Base-by-base conservation (phyloP, 2,329 filamentous ascomycete species). In the Colletotrichum trifolii region DNA sequence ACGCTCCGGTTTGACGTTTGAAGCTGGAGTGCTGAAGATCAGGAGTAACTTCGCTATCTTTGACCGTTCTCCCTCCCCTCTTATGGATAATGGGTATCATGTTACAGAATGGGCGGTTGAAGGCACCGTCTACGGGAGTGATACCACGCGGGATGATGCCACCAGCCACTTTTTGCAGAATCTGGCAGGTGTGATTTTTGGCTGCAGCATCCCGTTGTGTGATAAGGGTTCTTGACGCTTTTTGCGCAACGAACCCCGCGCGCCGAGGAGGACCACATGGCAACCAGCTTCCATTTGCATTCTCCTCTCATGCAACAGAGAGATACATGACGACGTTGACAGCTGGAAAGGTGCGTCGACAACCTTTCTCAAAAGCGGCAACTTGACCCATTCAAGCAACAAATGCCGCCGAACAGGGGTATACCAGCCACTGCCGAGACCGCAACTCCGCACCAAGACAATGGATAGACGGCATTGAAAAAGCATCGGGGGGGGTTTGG, bases 181-280 rank as follows among this genome's bases (percentile, higher is more conserved):
- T 34, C 2, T n/a, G 63, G 63, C 63, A 66, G 63, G 63, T 66
- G 63, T 62, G 52, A 66, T 66, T 49, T 54, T 52, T 39, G 40
- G 52, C 58, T 66, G 52, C 53, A 52, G 15, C 6, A 5, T 40
- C 48, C 35, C 12, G 40, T 60, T 17, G 12, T 15, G 34, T 43
- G 62, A 65, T 62, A 48, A 65, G 52, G 10, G 11, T 8, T 10
- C 8, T 13, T 8, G 34, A 17, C 10, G 15, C 17, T 17, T 13
- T 25, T 25, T n/a, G 13, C 8, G 13, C 1, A 35, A 8, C 10
- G 11, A 50, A 58, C 46, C 55, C 55, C 46, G 43, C 54, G 40
- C 43, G 6, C 0, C 1, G n/a, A 25, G 25, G 4, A 25, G 43
- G 43, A 46, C 43, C 11, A n/a, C 4, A 46, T 46, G 43, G 12